These are phyloP conservation scores for Calonectria ilicicola DNA, from an alignment of 2,329 filamentous ascomycete species.

Conservation along the genomic window DNA sequence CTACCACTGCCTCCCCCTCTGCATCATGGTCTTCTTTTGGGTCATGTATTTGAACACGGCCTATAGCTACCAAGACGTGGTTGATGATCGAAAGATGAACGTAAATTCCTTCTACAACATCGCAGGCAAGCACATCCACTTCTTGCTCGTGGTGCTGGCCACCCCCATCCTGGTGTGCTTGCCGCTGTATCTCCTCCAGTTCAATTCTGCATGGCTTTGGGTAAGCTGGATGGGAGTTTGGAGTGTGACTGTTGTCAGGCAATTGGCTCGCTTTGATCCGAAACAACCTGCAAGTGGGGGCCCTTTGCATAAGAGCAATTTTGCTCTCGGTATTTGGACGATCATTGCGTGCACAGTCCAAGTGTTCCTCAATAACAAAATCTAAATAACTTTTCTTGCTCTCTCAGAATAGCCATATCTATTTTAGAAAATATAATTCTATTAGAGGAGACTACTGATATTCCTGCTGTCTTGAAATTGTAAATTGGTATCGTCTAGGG, in stretches of 20 bases:
- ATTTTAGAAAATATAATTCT: background rate
- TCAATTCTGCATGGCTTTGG: conserved; percentile 1
- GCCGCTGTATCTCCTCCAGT: background rate
- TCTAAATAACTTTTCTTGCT: background rate
- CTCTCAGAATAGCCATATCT: background rate
- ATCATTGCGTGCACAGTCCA: conserved; percentile 34
- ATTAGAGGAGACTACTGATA: background rate
- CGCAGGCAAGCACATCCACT: background rate
- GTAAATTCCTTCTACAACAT: conserved; percentile 32
- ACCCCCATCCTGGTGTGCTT: background rate
- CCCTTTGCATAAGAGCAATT: conserved; percentile 35
- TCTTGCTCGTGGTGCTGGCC: conserved; percentile 4
- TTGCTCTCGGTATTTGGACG: conserved; percentile 36
- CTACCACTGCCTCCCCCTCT: conserved; percentile 34
- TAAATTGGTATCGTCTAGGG: background rate
- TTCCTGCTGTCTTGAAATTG: background rate
- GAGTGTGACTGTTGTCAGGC: conserved; percentile 7
- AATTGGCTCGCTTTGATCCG: conserved; percentile 33
- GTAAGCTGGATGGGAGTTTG: conserved; percentile 3
- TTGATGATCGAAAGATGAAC: conserved; percentile 38
- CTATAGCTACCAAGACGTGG: conserved; percentile 40
- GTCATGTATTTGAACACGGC: conserved; percentile 42
- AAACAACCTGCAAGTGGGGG: conserved; percentile 36
- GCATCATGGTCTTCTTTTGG: conserved; percentile 42
- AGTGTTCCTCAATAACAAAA: conserved; percentile 20